Conservation (phyloP, 306 rosid species). For the Ormosia emarginata region DNA sequence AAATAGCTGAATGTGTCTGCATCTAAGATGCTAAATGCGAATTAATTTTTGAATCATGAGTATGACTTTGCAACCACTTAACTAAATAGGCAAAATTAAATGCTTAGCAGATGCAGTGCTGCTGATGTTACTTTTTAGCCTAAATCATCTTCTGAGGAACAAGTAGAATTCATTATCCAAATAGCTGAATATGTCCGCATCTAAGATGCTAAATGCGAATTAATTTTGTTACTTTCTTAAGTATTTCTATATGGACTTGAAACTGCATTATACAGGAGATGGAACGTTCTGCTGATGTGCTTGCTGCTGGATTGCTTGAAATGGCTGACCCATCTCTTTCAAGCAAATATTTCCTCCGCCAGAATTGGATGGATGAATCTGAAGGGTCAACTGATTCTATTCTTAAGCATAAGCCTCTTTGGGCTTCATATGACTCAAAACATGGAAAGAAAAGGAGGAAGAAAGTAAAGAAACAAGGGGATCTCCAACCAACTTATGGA, state of each 20-base stretch:
- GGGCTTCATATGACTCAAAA: slow-evolving; percentile 80
- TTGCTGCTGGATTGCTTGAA: slow-evolving; percentile 99
- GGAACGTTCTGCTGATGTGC: slow-evolving; percentile 95
- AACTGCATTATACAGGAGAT: slow-evolving; percentile 65
- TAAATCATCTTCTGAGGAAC: slow-evolving; percentile 1
- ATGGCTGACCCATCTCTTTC: slow-evolving; percentile 95
- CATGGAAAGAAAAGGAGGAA: slow-evolving; percentile 51
- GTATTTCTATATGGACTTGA: slow-evolving; percentile 1
- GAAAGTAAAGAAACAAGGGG: slow-evolving; percentile 65
- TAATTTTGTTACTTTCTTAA: background rate
- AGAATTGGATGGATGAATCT: slow-evolving; percentile 77
- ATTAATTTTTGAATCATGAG: too few species aligned
- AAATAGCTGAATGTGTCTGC: slow-evolving; percentile 4
- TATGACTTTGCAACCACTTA: slow-evolving; percentile 7
- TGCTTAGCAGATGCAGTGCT: background rate
- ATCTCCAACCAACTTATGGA: slow-evolving; percentile 81
- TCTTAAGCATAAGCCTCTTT: slow-evolving; percentile 92
- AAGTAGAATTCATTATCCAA: background rate
- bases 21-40: slow-evolving; percentile 13
- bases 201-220: slow-evolving; percentile 15
- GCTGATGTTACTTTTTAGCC: slow-evolving; percentile 4
- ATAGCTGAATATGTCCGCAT: slow-evolving; percentile 10
- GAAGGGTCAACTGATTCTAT: slow-evolving; percentile 68
- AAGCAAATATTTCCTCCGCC: slow-evolving; percentile 79
- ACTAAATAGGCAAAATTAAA: background rate